Evolutionary conservation across 805 yeast genomes (phyloP).

Genomic region (Yamadazyma paraphyllophila): DNA sequence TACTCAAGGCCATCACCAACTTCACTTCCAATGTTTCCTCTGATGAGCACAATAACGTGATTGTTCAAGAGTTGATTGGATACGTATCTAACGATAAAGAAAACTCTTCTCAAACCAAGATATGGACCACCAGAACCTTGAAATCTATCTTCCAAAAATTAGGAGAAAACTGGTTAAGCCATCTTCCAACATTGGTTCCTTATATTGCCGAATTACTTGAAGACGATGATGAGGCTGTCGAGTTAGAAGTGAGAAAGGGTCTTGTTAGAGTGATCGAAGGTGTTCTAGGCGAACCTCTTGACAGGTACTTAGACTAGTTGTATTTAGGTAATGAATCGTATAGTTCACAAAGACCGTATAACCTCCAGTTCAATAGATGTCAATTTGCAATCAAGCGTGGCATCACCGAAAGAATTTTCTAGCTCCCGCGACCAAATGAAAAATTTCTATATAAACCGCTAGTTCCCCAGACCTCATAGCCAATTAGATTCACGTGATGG

Average conservation of each 20-base stretch:
- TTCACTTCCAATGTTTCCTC: slow-evolving; percentile 69
- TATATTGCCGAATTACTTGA: slow-evolving; percentile 92
- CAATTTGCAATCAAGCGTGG: slow-evolving; percentile 7
- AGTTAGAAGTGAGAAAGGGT: slow-evolving; percentile 85
- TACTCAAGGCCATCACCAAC: slow-evolving; percentile 77
- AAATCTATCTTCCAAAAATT: slow-evolving; percentile 83
- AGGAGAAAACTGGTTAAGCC: slow-evolving; percentile 91
- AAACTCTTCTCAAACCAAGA: slow-evolving; percentile 63
- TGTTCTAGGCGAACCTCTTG: slow-evolving; percentile 92
- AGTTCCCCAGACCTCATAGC: not conserved
- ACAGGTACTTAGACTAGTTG: slow-evolving; percentile 60
- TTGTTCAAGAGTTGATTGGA: slow-evolving; percentile 43
- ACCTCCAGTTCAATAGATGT: too few species aligned
- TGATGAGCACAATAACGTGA: slow-evolving; percentile 65
- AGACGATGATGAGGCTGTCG: slow-evolving; percentile 91
- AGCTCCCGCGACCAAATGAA: slow-evolving; percentile 8
- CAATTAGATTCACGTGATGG: slow-evolving; percentile 8
- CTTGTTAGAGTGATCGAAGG: slow-evolving; percentile 88
- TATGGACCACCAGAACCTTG: slow-evolving; percentile 79
- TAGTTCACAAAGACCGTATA: too few species aligned
- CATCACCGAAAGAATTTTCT: slow-evolving; percentile 15
- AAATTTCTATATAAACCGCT: slow-evolving; percentile 8
- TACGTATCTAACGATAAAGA: slow-evolving; percentile 50
- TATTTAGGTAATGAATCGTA: not conserved
- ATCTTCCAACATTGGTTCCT: slow-evolving; percentile 93